Conservation (phyloP, 225 moss, liverwort and hornwort genomes). For the Climacium dendroides region DNA sequence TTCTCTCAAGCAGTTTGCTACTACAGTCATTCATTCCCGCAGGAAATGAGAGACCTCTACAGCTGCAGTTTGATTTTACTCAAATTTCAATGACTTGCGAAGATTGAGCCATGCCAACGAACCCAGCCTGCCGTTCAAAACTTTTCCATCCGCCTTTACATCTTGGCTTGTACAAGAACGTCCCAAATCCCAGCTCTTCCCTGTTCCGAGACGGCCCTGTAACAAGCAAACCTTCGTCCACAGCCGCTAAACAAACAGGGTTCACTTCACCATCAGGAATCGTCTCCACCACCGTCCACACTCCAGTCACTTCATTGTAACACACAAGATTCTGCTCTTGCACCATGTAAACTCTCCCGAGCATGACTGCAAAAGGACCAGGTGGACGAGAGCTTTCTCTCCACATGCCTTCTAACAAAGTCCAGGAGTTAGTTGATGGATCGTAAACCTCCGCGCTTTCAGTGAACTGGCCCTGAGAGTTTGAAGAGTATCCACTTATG, state of each 20-base stretch:
- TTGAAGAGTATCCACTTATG: constrained; percentile 54
- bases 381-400: background rate
- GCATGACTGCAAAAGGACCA: constrained; percentile 34
- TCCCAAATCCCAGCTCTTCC: background rate
- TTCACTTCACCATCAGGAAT: constrained; percentile 31
- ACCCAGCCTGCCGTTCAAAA: constrained; percentile 13
- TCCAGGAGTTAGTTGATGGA: constrained; percentile 28
- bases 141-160: constrained; percentile 29
- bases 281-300: constrained; percentile 40
- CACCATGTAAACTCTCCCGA: constrained; percentile 34
- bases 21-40: background rate
- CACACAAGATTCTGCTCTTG: constrained; percentile 26
- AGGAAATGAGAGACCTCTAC: background rate
- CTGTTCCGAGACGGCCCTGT: constrained; percentile 12
- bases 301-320: constrained; percentile 1
- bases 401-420: constrained; percentile 35
- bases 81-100: constrained; percentile 57
- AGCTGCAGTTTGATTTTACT: background rate
- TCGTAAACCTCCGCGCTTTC: constrained; percentile 46
- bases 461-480: constrained; percentile 46
- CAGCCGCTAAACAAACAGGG: constrained; percentile 29
- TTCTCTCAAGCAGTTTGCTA: background rate
- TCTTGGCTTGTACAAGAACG: constrained; percentile 21
- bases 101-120: constrained; percentile 37
- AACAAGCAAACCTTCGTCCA: constrained; percentile 26